phyloP scores from a whole-genome alignment of 495 filamentous ascomycete genomes.

The Penicillium silybi region DNA sequence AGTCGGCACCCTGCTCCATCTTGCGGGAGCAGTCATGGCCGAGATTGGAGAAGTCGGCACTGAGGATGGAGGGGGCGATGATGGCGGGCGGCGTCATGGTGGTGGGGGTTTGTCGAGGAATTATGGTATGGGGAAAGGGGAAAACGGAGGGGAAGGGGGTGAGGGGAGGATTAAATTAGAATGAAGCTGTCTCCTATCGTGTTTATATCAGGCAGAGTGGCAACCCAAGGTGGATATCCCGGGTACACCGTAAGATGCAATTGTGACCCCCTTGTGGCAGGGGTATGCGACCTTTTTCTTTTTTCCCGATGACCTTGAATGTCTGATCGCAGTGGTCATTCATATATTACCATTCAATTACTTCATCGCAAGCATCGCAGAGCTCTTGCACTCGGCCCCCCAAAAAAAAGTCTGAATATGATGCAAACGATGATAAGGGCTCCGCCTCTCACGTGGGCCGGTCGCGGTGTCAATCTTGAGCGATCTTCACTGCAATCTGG shows the following conservation, averaged over 20 bases:
- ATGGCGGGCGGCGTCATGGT: constrained; percentile 85
- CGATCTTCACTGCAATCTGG: constrained; percentile 8
- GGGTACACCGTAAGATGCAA: constrained; percentile 12
- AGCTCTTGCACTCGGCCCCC: no score
- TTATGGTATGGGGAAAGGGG: not conserved
- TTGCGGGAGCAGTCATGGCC: constrained; percentile 78
- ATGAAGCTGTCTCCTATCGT: constrained; percentile 5
- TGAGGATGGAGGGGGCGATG: constrained; percentile 95
- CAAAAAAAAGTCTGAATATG: constrained; percentile 8
- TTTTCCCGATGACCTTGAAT: not conserved
- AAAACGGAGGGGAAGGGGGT: constrained; percentile 2
- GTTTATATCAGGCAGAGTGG: constrained; percentile 25
- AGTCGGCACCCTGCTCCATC: constrained; percentile 80
- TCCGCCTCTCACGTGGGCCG: constrained; percentile 20
- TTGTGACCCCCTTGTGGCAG: not conserved
- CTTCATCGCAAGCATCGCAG: no score
- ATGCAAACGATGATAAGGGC: constrained; percentile 25
- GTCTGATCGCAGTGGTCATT: not conserved
- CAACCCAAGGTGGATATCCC: constrained; percentile 25
- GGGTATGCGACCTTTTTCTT: not conserved
- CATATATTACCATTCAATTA: not conserved
- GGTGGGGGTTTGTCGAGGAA: constrained; percentile 3
- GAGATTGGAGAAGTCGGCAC: constrained; percentile 88
- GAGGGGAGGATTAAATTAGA: not conserved
- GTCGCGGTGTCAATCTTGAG: constrained; percentile 1